Evolutionary conservation across 306 rosid species (phyloP).

Genomic region (Lupinus albus): DNA sequence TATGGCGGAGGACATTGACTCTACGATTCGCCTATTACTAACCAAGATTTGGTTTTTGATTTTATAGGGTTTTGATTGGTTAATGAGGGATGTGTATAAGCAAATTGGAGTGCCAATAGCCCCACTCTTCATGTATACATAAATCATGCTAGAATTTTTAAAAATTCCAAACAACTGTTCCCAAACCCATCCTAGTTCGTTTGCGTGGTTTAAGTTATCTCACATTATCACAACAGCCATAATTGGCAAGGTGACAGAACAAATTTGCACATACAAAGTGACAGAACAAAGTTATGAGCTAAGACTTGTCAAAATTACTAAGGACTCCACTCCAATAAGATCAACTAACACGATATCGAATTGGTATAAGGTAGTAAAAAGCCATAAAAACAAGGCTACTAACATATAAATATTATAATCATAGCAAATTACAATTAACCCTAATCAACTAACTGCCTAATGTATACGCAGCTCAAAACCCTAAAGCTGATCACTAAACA

Average conservation of each 20-base stretch:
- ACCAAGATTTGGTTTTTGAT: too few relatives aligned
- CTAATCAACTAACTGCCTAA: neutral
- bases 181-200: constrained; percentile 14
- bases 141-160: neutral
- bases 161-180: neutral
- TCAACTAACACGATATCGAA: neutral
- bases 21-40: too few relatives aligned
- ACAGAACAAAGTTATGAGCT: neutral
- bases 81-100: too few relatives aligned
- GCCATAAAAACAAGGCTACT: neutral
- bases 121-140: neutral
- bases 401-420: neutral
- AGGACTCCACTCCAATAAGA: neutral
- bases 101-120: too few relatives aligned
- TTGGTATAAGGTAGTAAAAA: neutral
- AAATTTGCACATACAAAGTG: neutral
- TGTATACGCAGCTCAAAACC: constrained; percentile 17
- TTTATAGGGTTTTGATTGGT: too few relatives aligned
- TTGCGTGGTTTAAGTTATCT: neutral
- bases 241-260: neutral
- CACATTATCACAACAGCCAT: neutral
- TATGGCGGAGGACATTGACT: neutral
- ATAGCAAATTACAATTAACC: neutral
- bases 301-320: neutral
- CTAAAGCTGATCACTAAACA: neutral